Conservation (phyloP, 83 land plant genomes). For the Diphasiastrum complanatum region DNA sequence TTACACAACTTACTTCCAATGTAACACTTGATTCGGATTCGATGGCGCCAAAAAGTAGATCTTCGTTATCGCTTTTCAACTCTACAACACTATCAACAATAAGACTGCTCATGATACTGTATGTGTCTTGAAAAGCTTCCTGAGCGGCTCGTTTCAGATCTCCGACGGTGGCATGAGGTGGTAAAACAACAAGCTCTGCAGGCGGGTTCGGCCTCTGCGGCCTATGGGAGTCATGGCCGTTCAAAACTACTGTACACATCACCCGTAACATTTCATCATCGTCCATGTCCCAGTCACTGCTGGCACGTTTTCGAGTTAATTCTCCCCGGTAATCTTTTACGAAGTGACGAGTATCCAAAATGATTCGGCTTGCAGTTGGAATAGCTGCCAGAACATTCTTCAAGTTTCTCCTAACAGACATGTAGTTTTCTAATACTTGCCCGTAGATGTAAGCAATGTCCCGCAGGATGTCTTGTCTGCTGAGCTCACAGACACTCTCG, state of each 20-base stretch:
- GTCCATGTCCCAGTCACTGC: neutral
- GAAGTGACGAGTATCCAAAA: constrained; percentile 71
- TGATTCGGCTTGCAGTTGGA: constrained; percentile 37
- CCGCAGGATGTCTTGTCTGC: constrained; percentile 41
- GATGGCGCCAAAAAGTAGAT: constrained; percentile 51
- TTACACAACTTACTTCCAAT: constrained; percentile 31
- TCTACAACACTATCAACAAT: constrained; percentile 34
- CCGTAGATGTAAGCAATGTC: constrained; percentile 62
- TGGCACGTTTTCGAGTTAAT: neutral
- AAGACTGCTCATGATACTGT: constrained; percentile 40
- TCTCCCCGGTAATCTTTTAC: constrained; percentile 41
- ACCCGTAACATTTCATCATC: neutral
- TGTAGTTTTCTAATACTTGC: constrained; percentile 40
- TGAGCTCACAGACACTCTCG: constrained; percentile 26
- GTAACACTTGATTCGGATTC: constrained; percentile 52
- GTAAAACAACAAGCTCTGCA: constrained; percentile 58
- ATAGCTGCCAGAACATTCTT: constrained; percentile 10
- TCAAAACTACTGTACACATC: neutral
- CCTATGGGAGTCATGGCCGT: constrained; percentile 8
- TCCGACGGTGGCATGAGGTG: constrained; percentile 54
- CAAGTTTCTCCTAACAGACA: constrained; percentile 22
- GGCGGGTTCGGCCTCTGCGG: constrained; percentile 32
- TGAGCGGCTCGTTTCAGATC: constrained; percentile 52
- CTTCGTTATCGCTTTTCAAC: constrained; percentile 42
- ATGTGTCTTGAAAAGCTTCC: constrained; percentile 60